Evolutionary conservation across 2,329 filamentous ascomycete species (phyloP), one percentile per base, ranked within the genome.

Genomic region (Coniochaeta sp.): DNA sequence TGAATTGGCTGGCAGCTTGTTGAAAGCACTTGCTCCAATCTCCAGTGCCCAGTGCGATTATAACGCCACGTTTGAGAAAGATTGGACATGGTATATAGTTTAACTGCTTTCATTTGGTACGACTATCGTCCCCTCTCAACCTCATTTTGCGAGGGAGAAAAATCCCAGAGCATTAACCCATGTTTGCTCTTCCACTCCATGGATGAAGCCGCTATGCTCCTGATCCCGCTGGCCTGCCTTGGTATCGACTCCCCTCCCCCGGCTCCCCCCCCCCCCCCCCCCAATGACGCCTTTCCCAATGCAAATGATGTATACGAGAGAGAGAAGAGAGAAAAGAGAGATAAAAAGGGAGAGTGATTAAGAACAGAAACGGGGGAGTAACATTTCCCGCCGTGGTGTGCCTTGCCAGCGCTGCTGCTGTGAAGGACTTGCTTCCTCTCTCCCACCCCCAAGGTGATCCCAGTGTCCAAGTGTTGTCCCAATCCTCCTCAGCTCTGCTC

Each of bases 401-500:
- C 54, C 54, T 56, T 36, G 54, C 30, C 30, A 34, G n/a, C 54
- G 30, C 47, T n/a, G 22, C 22, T 12, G 34, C 28, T 56, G 54
- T 52, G 50, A 61, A 61, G 47, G 26, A 30, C 40, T 34, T 26
- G 17, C 26, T 58, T 50, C 44, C 40, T 57, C 8, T 47, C 40
- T 40, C 59, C 36, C 54, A 19, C 50, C 55, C 22, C 22, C 42
- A 55, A 26, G 44, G n/a, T n/a, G 34, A 44, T 57, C 55, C 55
- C 44, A 42, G 55, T 57, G 38, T 57, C 55, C 55, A 57, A 57
- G 55, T 57, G 55, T 42, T 44, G 55, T 57, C 22, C 38, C 55
- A 60, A 55, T 26, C 34, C 44, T 47, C 47, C 30, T 50, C 59
- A n/a, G 24, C 55, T 30, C 30, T 38, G 32, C 58, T 59, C 44